These are phyloP conservation scores for Eucalyptus victrix DNA, from an alignment of 345 rosid genomes.

Conservation along the genomic window DNA sequence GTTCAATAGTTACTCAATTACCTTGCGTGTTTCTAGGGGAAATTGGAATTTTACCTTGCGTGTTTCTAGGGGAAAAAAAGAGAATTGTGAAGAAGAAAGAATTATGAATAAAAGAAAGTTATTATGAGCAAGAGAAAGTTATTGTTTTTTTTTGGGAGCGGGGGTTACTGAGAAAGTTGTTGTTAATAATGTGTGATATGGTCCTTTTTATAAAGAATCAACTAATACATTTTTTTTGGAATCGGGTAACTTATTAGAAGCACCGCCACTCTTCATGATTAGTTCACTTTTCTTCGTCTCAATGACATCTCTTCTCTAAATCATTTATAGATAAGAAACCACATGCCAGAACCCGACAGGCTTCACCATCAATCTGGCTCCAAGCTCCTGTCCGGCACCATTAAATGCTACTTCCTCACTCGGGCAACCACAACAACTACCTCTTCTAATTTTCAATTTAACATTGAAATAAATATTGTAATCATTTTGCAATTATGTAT, in stretches of 20 bases:
- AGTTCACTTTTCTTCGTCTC: neutral
- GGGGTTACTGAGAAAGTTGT: no score
- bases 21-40: neutral
- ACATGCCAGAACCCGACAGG: no score
- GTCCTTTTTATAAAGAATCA: neutral
- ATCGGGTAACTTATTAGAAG: no score
- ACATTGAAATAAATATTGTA: neutral
- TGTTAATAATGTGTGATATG: neutral
- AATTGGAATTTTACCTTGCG: neutral
- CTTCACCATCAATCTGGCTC: conserved; percentile 36
- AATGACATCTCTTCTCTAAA: neutral
- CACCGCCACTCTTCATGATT: neutral
- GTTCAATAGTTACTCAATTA: neutral
- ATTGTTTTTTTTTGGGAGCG: no score
- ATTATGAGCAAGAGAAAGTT: no score
- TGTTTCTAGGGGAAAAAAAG: neutral
- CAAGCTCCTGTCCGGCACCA: conserved; percentile 40
- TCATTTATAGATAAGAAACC: no score
- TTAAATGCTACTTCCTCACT: neutral
- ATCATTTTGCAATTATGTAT: neutral
- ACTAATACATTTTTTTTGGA: neutral
- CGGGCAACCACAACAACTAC: neutral
- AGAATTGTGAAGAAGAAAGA: neutral
- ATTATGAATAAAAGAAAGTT: neutral
- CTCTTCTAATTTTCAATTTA: neutral